Evolutionary conservation across 345 rosid genomes (phyloP).

Genomic region (Citrus australasica): DNA sequence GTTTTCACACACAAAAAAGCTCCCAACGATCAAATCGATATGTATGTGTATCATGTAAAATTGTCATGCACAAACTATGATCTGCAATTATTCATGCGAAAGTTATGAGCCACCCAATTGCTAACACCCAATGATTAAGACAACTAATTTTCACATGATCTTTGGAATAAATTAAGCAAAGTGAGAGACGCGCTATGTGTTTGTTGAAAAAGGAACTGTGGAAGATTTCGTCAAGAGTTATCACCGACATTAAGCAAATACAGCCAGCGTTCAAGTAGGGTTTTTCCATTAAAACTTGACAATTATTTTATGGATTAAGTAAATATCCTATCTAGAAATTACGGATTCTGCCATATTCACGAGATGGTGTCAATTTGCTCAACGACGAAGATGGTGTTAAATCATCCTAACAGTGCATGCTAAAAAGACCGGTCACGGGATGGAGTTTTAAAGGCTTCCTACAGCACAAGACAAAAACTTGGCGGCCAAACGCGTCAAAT

Average conservation of each 20-base stretch:
- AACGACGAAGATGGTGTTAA: conserved; percentile 11
- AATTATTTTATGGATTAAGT: background rate
- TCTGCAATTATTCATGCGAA: background rate
- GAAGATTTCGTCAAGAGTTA: background rate
- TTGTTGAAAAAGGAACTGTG: background rate
- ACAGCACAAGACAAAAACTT: background rate
- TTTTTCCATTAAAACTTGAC: background rate
- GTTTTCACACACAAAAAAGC: background rate
- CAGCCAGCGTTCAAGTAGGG: background rate
- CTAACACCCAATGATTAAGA: background rate
- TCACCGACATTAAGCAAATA: background rate
- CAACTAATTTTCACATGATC: background rate
- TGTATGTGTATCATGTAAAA: background rate
- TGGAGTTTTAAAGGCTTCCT: background rate
- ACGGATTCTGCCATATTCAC: conserved; percentile 15
- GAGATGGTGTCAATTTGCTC: conserved; percentile 9
- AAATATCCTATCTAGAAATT: background rate
- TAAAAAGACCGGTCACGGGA: conserved; percentile 10
- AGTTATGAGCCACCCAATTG: conserved; percentile 4
- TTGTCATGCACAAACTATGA: background rate
- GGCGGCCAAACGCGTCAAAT: conserved; percentile 15
- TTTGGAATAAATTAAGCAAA: background rate
- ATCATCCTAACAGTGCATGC: background rate
- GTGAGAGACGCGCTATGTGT: background rate
- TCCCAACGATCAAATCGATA: background rate